Conservation (phyloP, 768 basidiomycete genomes). For the Lentinula raphanica region DNA sequence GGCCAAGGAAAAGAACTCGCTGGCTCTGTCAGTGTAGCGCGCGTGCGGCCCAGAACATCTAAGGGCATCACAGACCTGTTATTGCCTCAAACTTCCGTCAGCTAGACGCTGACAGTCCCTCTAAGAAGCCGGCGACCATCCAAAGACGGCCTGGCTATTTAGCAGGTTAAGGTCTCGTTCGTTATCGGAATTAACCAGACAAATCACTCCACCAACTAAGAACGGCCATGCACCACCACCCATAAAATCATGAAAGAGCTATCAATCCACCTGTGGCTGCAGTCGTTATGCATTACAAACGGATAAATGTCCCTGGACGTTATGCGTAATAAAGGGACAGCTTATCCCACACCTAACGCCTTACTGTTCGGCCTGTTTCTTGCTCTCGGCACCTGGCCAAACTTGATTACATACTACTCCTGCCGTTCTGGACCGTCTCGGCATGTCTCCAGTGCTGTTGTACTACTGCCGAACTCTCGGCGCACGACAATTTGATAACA, state of each 20-base stretch:
- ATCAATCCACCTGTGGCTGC: slow-evolving; percentile 44
- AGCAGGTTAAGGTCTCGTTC: slow-evolving; percentile 92
- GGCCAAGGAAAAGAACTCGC: slow-evolving; percentile 74
- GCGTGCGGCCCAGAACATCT: slow-evolving; percentile 87
- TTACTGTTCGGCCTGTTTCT: no score
- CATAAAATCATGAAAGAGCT: slow-evolving; percentile 83
- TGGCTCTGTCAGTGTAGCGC: slow-evolving; percentile 88
- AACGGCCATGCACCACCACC: slow-evolving; percentile 88
- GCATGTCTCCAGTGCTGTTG: no score
- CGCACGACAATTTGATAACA: no score
- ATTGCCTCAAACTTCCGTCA: slow-evolving; percentile 85
- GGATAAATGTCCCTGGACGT: not conserved
- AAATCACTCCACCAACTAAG: slow-evolving; percentile 92
- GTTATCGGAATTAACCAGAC: slow-evolving; percentile 96
- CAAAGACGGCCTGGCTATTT: slow-evolving; percentile 78
- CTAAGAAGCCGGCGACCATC: slow-evolving; percentile 79
- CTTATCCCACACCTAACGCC: no score
- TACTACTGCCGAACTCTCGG: no score
- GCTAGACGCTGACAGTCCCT: slow-evolving; percentile 80
- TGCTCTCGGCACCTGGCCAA: no score
- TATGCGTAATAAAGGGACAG: not conserved
- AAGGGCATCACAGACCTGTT: slow-evolving; percentile 90
- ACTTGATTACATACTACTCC: no score
- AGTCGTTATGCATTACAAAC: not conserved
- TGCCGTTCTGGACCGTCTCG: no score